A percentile compares a stretch with the other conserved stretches of the same genome.
These are phyloP conservation scores for Huiozyma naganishii DNA, from an alignment of 805 yeast genomes.

Conservation along the genomic window DNA sequence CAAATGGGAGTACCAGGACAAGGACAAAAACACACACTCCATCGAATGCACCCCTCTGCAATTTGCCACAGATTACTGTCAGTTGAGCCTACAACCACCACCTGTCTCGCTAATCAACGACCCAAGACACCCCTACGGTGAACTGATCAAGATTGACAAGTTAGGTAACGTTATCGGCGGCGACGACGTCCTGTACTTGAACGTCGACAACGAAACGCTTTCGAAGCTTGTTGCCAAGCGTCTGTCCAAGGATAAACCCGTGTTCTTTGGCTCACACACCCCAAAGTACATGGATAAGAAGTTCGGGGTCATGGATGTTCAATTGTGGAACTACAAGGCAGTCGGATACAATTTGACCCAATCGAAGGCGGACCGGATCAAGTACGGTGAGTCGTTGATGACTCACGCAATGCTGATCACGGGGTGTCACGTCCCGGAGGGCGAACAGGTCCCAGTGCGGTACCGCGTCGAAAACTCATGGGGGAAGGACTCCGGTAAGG, in stretches of 20 bases:
- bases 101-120: constrained; percentile 67
- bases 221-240: constrained; percentile 55
- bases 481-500: constrained; percentile 58
- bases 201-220: constrained; percentile 48
- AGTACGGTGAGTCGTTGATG: constrained; percentile 64
- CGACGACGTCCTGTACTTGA: constrained; percentile 60
- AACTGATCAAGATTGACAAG: constrained; percentile 58
- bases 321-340: constrained; percentile 54
- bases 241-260: constrained; percentile 63
- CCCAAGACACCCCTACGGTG: constrained; percentile 62
- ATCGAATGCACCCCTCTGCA: constrained; percentile 51
- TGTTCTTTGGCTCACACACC: constrained; percentile 85
- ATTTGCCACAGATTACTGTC: constrained; percentile 47
- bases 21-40: constrained; percentile 44
- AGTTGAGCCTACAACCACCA: constrained; percentile 31
- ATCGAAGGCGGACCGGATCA: constrained; percentile 57
- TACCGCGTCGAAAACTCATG: constrained; percentile 73
- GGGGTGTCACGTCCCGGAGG: constrained; percentile 62
- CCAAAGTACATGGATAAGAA: constrained; percentile 58
- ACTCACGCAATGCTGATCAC: constrained; percentile 86
- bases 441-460: constrained; percentile 45
- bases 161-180: constrained; percentile 66
- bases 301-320: constrained; percentile 63
- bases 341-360: constrained; percentile 44
- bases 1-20: constrained; percentile 66